A percentile compares a stretch with the other conserved stretches of the same genome.
phyloP scores from a whole-genome alignment of 1,284 basidiomycete genomes.

The Ganoderma boninense region DNA sequence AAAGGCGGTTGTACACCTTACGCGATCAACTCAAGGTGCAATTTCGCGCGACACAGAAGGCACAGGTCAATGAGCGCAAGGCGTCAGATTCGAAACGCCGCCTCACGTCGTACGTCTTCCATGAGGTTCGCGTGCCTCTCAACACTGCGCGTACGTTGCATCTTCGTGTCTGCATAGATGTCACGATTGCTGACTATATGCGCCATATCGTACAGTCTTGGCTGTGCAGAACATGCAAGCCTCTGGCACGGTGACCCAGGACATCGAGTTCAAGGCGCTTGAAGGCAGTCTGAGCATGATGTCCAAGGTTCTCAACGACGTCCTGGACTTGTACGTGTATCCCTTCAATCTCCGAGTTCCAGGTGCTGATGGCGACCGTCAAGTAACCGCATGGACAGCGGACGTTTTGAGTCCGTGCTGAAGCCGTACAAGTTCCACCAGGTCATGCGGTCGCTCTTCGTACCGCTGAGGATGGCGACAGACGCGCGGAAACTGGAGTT shows the following conservation, averaged over 20 bases:
- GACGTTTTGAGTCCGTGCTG: constrained; percentile 76
- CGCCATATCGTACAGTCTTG: constrained; percentile 56
- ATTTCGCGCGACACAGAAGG: constrained; percentile 81
- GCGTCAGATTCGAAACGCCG: constrained; percentile 84
- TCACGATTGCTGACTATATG: neutral
- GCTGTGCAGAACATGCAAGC: constrained; percentile 93
- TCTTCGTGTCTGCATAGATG: neutral
- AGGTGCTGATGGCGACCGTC: constrained; percentile 11
- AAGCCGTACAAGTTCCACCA: constrained; percentile 88
- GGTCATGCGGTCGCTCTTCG: constrained; percentile 81
- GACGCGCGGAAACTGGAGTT: constrained; percentile 76
- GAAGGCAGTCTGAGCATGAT: constrained; percentile 89
- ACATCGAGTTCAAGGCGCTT: constrained; percentile 83
- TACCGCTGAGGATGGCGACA: constrained; percentile 79
- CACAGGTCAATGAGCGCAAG: constrained; percentile 84
- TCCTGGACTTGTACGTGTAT: constrained; percentile 77
- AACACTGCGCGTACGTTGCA: constrained; percentile 81
- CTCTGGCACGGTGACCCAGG: constrained; percentile 68
- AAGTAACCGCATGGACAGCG: constrained; percentile 78
- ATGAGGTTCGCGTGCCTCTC: constrained; percentile 88
- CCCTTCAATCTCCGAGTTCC: neutral
- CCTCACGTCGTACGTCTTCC: constrained; percentile 68
- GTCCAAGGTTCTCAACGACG: constrained; percentile 92
- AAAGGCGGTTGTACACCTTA: constrained; percentile 67
- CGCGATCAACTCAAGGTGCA: constrained; percentile 82